Evolutionary conservation across 495 filamentous ascomycete genomes (phyloP).

Genomic region (Hypoxylon cercidicola): DNA sequence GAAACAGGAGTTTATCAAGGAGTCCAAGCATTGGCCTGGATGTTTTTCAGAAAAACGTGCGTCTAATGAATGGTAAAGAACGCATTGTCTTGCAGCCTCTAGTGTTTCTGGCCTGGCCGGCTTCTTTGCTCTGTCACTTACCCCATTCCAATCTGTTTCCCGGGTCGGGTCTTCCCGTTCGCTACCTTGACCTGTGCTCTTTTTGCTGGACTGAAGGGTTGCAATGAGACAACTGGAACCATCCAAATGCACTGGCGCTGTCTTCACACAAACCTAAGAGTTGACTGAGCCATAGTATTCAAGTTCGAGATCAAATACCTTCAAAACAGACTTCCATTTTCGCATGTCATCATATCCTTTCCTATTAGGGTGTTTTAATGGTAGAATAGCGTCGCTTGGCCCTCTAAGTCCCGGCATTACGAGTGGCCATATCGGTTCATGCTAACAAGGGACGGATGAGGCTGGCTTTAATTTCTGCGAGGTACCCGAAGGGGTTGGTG

Average conservation of each 20-base stretch:
- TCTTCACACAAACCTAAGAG: not conserved
- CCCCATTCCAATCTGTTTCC: conserved; percentile 15
- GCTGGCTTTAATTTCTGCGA: conserved; percentile 36
- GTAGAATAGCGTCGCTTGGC: not conserved
- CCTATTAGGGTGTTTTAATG: not conserved
- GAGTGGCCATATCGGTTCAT: conserved; percentile 29
- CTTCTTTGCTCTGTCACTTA: conserved; percentile 4
- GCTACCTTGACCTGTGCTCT: conserved; percentile 11
- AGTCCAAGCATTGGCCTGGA: conserved; percentile 5
- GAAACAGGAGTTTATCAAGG: conserved; percentile 12
- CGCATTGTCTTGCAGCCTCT: conserved; percentile 17
- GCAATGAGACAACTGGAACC: not conserved
- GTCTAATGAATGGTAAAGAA: conserved; percentile 20
- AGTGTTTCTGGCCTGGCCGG: conserved; percentile 11
- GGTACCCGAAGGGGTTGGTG: conserved; percentile 31
- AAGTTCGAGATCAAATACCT: not conserved
- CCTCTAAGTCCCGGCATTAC: conserved; percentile 25
- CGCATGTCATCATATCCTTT: not conserved
- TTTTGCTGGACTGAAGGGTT: conserved; percentile 5
- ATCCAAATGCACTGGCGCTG: not conserved
- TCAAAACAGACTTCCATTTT: not conserved
- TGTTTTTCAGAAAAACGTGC: conserved; percentile 13
- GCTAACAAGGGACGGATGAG: conserved; percentile 38
- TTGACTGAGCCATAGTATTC: not conserved
- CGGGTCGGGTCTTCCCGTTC: conserved; percentile 34